Base-by-base conservation (phyloP, 148 eudicot genomes). In the Spergularia marina region DNA sequence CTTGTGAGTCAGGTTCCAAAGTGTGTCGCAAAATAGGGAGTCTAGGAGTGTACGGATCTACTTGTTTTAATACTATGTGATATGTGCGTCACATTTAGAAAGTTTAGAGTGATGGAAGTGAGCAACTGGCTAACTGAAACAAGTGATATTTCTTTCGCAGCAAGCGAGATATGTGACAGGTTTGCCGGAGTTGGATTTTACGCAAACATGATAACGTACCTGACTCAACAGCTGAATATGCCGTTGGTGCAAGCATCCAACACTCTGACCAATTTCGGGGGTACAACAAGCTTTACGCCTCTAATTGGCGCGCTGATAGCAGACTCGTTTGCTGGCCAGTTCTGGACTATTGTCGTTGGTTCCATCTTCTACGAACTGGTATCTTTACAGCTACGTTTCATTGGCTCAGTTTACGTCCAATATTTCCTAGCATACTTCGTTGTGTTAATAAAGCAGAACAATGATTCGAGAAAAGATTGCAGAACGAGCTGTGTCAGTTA, bases 141-240 rank as follows among this genome's bases (percentile, higher is more conserved):
- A 10, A 47, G 12, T 62, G 23, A 3, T 15, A 25, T 68, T 79
- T 68, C 57, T 68, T 79, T 68, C 57, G 60, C 92, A 92, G 97
- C 89, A 73, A 92, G 85, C 56, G 97, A 92, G 70, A 76, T 90
- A 69, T 92, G 97, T 63, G 97, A 92, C 75, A 86, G 89, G 80
- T 86, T 92, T 72, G 97, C 95, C 0, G 75, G 74, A 16, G 78
- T 86, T 10, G 97, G 97, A 4, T 92, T 85, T 57, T 85, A 90
- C 74, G 87, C 95, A 53, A 92, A 92, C 77, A 79, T 92, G 96
- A 92, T 92, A 73, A 89, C 96, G 7, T 92, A 89, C 84, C 76
- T 92, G 52, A 92, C 95, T 0, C 85, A 86, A 65, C 86, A 86
- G 68, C 84, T 92, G 16, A 90, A 90, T 76, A 69, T 92, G 84